phyloP scores from a whole-genome alignment of 2,329 filamentous ascomycete genomes.

The Delphinella strobiligena region DNA sequence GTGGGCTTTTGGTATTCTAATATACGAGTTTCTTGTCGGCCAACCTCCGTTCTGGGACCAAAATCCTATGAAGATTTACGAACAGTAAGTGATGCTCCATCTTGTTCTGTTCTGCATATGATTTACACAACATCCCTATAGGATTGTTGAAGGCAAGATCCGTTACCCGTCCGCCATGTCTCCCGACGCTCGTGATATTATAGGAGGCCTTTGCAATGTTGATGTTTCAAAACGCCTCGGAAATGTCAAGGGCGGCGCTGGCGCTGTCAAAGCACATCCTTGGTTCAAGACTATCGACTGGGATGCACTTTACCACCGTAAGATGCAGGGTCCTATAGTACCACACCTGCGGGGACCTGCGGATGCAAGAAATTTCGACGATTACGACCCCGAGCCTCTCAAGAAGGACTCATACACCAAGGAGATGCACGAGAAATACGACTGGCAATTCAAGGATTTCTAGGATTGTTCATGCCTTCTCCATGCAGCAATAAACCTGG shows the following conservation, averaged over 20 bases:
- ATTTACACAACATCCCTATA: slow-evolving; percentile 20
- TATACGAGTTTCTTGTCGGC: slow-evolving; percentile 75
- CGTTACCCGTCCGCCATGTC: slow-evolving; percentile 60
- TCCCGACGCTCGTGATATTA: slow-evolving; percentile 59
- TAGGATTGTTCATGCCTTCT: too few species aligned
- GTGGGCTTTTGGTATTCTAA: slow-evolving; percentile 76
- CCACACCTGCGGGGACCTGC: slow-evolving; percentile 61
- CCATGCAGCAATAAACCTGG: too few species aligned
- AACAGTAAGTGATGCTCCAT: slow-evolving; percentile 34
- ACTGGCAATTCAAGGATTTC: slow-evolving; percentile 60
- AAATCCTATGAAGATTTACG: slow-evolving; percentile 79
- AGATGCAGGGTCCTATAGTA: slow-evolving; percentile 57
- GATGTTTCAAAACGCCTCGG: slow-evolving; percentile 68
- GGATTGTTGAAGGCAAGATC: slow-evolving; percentile 68
- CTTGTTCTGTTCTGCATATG: background rate
- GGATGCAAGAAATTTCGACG: slow-evolving; percentile 71
- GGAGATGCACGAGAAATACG: slow-evolving; percentile 57
- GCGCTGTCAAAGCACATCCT: slow-evolving; percentile 59
- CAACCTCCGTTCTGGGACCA: slow-evolving; percentile 82
- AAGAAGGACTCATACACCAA: slow-evolving; percentile 54
- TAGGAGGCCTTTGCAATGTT: slow-evolving; percentile 63
- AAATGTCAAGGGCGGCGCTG: slow-evolving; percentile 64
- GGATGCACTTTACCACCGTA: slow-evolving; percentile 56
- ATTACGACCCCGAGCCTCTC: slow-evolving; percentile 66
- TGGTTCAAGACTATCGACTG: slow-evolving; percentile 66